Percentiles rank a stretch among this genome's conserved stretches.
Evolutionary conservation across 2,329 filamentous ascomycete species (phyloP).

Genomic region (Paecilomyces fulvus): DNA sequence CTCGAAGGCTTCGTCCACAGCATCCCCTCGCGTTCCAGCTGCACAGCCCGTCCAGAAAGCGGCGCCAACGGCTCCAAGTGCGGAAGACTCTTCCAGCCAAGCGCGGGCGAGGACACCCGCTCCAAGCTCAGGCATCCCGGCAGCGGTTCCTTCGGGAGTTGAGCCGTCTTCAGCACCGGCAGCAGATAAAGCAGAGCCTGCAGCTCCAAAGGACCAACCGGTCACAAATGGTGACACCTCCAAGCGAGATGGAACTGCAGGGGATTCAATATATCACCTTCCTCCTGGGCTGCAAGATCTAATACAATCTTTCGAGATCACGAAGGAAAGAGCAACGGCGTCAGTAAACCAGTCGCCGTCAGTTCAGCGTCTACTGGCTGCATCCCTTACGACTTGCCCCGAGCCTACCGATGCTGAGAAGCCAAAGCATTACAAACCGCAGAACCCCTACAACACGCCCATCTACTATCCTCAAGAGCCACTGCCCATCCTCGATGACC

Average conservation of each 20-base stretch:
- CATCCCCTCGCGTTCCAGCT: slow-evolving; percentile 45
- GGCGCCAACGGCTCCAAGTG: slow-evolving; percentile 27
- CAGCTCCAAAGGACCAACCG: slow-evolving; percentile 30
- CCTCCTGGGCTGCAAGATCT: slow-evolving; percentile 83
- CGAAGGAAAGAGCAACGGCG: slow-evolving; percentile 58
- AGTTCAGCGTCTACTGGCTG: slow-evolving; percentile 64
- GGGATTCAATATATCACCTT: slow-evolving; percentile 87
- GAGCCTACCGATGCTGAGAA: slow-evolving; percentile 72
- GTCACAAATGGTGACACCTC: slow-evolving; percentile 43
- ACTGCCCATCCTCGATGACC: slow-evolving; percentile 85
- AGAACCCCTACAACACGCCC: slow-evolving; percentile 68
- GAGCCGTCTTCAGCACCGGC: slow-evolving; percentile 38
- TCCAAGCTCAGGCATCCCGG: slow-evolving; percentile 37
- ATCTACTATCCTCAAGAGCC: slow-evolving; percentile 88
- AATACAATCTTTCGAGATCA: slow-evolving; percentile 80
- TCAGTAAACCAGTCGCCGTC: slow-evolving; percentile 50
- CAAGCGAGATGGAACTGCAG: slow-evolving; percentile 44
- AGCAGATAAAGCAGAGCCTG: slow-evolving; percentile 37
- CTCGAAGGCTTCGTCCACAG: slow-evolving; percentile 48
- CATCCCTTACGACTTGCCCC: slow-evolving; percentile 65
- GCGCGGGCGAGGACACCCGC: slow-evolving; percentile 46
- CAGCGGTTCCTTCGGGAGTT: slow-evolving; percentile 30
- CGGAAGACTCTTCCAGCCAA: slow-evolving; percentile 32
- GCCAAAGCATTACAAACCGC: slow-evolving; percentile 74
- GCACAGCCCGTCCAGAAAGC: slow-evolving; percentile 41